A percentile compares a stretch with the other conserved stretches of the same genome.
These are phyloP conservation scores for Balakata baccata DNA, from an alignment of 345 rosid species.

Conservation along the genomic window DNA sequence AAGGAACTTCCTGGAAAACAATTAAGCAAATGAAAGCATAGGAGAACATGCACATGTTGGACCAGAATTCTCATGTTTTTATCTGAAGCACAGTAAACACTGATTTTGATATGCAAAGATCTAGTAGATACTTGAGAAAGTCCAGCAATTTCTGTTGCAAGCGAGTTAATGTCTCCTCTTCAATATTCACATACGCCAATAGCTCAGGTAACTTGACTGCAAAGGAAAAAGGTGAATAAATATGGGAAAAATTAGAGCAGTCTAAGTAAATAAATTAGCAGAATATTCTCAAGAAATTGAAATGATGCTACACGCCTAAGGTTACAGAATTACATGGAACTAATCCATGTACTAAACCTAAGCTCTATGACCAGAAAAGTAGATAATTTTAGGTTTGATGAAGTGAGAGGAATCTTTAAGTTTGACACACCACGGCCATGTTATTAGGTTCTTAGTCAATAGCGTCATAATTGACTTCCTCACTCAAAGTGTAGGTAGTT, in stretches of 20 bases:
- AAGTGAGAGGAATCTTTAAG: neutral
- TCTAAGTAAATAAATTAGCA: neutral
- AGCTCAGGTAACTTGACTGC: slow-evolving; percentile 97
- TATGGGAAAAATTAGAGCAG: neutral
- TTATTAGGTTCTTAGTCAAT: neutral
- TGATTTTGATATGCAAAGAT: slow-evolving; percentile 5
- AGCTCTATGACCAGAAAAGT: neutral
- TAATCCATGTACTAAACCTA: neutral
- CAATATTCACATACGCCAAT: slow-evolving; percentile 74
- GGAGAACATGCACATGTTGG: neutral
- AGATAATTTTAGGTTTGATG: neutral
- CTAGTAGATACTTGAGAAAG: slow-evolving; percentile 65
- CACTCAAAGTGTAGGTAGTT: neutral
- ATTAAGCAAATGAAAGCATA: neutral
- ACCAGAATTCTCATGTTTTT: neutral
- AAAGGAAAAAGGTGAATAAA: neutral
- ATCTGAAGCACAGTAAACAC: neutral
- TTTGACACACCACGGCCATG: neutral
- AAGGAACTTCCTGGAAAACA: neutral
- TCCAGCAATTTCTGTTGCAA: slow-evolving; percentile 80
- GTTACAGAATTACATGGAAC: neutral
- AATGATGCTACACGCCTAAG: neutral
- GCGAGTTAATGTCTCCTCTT: slow-evolving; percentile 73
- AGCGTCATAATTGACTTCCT: no score
- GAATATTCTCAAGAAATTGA: neutral